Base-by-base conservation (phyloP, 805 yeast species). In the Ogataea wickerhamii region DNA sequence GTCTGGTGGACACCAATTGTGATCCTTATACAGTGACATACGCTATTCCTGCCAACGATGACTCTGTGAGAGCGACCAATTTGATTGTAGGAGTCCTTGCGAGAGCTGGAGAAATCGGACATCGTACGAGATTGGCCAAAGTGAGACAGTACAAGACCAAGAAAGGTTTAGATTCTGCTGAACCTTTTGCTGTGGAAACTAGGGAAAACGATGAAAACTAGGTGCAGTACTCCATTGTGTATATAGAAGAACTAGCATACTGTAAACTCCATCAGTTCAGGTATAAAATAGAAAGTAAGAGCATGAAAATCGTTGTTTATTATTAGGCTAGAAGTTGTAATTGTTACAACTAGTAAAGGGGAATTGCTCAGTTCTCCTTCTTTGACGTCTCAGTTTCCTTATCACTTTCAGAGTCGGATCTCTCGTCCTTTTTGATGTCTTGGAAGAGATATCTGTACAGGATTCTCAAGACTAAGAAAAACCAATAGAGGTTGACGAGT, bases 21-120 rank as follows among this genome's bases (percentile, higher is more conserved):
- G 96, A 93, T 58, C 95, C 97, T 6, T 76, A 85, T 12, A 66
- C 83, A 50, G 85, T 91, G 37, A 87, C 96, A 2, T 93, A 93
- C 57, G 95, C 98, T 36, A 85, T 93, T 49, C 98, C 98, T 13
- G 95, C 95, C 46, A 93, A 93, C 59, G 98, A 93, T 60, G 97
- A 89, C 60, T 82, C 95, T 6, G 66, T 78, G 41, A 76, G 98
- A 61, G 76, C 95, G 6, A 78, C 83, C 7, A 82, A 86, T 47
- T 68, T 93, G 48, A 74, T 93, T 50, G 67, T 79, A 38, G 97
- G 98, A 42, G 80, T 89, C 14, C 70, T 93, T 44, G 80, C 93
- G 17, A 81, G 74, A 55, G 89, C 97, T 12, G 98, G 93, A 20
- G 80, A 83, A 58, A 72, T 70, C 34, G 98, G 98, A 28, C 69